Evolutionary conservation across 805 yeast species (phyloP).

Genomic region (Saccharomycopsis malanga): DNA sequence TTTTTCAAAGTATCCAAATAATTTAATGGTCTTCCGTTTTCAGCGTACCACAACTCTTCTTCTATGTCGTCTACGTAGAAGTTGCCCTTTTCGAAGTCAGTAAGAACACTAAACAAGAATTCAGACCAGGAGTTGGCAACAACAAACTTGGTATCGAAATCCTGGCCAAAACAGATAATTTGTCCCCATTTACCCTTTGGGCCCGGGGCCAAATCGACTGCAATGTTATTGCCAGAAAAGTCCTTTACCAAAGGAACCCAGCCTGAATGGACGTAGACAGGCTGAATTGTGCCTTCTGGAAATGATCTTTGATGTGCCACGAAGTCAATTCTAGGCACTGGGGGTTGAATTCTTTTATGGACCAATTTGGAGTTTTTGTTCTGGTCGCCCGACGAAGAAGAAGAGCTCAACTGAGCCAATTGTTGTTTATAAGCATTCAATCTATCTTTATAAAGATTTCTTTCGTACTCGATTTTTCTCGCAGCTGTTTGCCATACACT

Average conservation of each 20-base stretch:
- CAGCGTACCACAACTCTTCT: slow-evolving; percentile 56
- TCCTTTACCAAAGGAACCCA: slow-evolving; percentile 94
- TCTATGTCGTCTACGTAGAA: slow-evolving; percentile 60
- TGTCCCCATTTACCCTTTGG: slow-evolving; percentile 81
- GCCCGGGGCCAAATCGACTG: slow-evolving; percentile 82
- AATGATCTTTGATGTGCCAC: slow-evolving; percentile 46
- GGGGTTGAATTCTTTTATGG: slow-evolving; percentile 17
- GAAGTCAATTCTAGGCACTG: slow-evolving; percentile 28
- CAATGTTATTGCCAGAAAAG: slow-evolving; percentile 85
- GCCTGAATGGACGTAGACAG: slow-evolving; percentile 73
- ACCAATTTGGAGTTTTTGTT: slow-evolving; percentile 18
- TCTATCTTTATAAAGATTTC: slow-evolving; percentile 23
- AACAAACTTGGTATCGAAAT: slow-evolving; percentile 82
- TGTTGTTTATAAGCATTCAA: slow-evolving; percentile 18
- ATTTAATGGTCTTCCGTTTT: slow-evolving; percentile 62
- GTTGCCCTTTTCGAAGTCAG: slow-evolving; percentile 79
- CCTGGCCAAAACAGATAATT: slow-evolving; percentile 88
- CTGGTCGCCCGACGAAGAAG: slow-evolving; percentile 25
- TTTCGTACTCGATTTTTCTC: slow-evolving; percentile 30
- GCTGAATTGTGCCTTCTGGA: slow-evolving; percentile 70
- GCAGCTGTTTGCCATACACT: slow-evolving; percentile 80
- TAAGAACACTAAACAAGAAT: slow-evolving; percentile 72
- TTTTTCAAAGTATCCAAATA: slow-evolving; percentile 35
- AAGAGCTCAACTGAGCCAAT: slow-evolving; percentile 23
- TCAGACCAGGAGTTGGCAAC: slow-evolving; percentile 87